Conservation (phyloP, 2,329 filamentous ascomycete genomes). For the Orbilia oligospora region DNA sequence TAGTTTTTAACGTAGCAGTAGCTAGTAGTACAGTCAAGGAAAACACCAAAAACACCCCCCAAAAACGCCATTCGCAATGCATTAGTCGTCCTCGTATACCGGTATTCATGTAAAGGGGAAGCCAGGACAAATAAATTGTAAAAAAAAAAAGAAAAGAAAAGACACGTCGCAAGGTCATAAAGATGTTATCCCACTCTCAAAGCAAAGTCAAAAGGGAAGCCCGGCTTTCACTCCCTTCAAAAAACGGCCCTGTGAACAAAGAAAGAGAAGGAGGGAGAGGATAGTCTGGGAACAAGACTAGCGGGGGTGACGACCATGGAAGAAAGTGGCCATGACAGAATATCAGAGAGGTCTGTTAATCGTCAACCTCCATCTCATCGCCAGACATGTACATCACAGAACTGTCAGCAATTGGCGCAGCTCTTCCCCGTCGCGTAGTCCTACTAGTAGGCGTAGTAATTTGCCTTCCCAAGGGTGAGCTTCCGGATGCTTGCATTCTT, state of each 20-base stretch:
- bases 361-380: conserved; percentile 58
- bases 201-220: background rate
- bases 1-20: background rate
- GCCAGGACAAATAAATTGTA: conserved; percentile 2
- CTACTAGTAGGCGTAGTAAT: conserved; percentile 33
- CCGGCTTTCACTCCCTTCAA: background rate
- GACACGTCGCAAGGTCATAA: conserved; percentile 9
- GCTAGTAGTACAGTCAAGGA: conserved; percentile 15
- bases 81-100: background rate
- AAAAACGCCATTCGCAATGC: conserved; percentile 27
- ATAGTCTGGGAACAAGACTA: too few species aligned
- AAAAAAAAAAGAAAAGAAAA: too few species aligned
- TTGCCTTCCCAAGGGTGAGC: conserved; percentile 31
- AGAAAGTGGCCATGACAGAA: background rate
- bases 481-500: conserved; percentile 32
- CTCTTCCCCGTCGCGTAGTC: conserved; percentile 30
- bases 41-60: conserved; percentile 1
- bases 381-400: conserved; percentile 57
- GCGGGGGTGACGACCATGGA: background rate
- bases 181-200: background rate
- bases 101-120: conserved; percentile 5
- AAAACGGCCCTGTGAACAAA: background rate
- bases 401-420: conserved; percentile 36
- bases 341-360: conserved; percentile 25
- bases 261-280: background rate